Evolutionary conservation across 2,329 filamentous ascomycete species (phyloP).

Genomic region (Cryphonectria carpinicola): DNA sequence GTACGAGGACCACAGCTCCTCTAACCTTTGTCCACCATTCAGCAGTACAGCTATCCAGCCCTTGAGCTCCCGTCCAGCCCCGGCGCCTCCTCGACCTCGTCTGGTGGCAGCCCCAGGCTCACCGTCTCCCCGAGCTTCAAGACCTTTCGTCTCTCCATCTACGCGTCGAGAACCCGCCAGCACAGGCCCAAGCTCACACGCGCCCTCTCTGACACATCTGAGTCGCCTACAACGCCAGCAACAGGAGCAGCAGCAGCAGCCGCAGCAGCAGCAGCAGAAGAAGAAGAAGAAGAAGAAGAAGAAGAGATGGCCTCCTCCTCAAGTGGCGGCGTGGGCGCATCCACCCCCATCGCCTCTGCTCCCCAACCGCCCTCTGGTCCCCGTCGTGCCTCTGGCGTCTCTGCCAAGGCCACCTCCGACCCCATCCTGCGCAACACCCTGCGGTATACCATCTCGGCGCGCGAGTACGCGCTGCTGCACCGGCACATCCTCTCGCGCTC

Average conservation of each 20-base stretch:
- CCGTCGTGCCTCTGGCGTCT: constrained; percentile 16
- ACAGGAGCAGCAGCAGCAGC: background rate
- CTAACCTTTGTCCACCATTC: constrained; percentile 25
- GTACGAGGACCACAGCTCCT: constrained; percentile 7
- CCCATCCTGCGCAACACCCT: constrained; percentile 83
- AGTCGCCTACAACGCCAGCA: background rate
- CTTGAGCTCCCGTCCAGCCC: constrained; percentile 11
- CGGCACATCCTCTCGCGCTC: constrained; percentile 80
- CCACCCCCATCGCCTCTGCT: background rate
- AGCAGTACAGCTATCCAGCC: constrained; percentile 20
- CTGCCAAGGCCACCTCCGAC: constrained; percentile 50
- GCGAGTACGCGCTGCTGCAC: constrained; percentile 85
- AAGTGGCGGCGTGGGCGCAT: constrained; percentile 10
- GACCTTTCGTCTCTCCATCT: constrained; percentile 23
- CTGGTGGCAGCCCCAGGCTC: constrained; percentile 24
- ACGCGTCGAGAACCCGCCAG: constrained; percentile 22
- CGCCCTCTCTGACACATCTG: background rate
- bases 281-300: no score
- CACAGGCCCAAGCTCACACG: background rate
- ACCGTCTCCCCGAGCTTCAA: constrained; percentile 27
- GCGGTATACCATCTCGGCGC: constrained; percentile 81
- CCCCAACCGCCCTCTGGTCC: background rate
- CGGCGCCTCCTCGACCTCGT: constrained; percentile 6
- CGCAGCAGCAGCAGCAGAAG: no score
- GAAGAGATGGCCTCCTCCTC: constrained; percentile 25